These are phyloP conservation scores for Botrytis galanthina DNA, from an alignment of 2,329 filamentous ascomycete genomes.

Conservation along the genomic window DNA sequence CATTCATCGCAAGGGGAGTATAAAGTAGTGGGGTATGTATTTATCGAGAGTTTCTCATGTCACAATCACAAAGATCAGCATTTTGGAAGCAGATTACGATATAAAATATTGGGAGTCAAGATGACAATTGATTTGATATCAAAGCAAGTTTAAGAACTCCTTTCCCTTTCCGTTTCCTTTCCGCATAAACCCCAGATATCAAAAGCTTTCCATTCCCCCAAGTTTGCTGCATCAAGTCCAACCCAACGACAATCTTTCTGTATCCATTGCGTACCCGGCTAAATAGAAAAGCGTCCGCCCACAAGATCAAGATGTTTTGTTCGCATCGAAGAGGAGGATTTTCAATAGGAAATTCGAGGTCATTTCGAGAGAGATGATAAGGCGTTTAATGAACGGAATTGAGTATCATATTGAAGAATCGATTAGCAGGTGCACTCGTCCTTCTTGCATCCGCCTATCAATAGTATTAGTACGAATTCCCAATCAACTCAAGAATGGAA, in stretches of 20 bases:
- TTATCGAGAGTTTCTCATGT: background rate
- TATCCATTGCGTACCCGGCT: background rate
- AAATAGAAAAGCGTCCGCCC: background rate
- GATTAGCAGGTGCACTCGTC: slow-evolving; percentile 6
- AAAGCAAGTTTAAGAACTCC: background rate
- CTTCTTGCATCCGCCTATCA: background rate
- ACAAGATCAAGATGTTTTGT: background rate
- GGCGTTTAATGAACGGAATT: background rate
- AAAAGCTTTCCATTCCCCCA: background rate
- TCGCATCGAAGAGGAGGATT: background rate
- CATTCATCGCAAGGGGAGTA: background rate
- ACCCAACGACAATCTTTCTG: background rate
- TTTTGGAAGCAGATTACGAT: background rate
- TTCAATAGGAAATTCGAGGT: background rate
- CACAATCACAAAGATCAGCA: background rate
- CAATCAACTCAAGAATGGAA: background rate
- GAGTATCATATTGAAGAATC: background rate
- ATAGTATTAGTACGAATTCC: background rate
- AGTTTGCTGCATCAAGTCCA: background rate
- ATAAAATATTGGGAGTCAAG: background rate
- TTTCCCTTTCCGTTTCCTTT: background rate
- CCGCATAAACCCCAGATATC: background rate
- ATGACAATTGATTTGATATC: slow-evolving; percentile 10
- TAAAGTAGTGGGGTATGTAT: background rate
- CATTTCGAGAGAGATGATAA: background rate